These are phyloP conservation scores for Lenzites betulinus DNA, from an alignment of 768 basidiomycete genomes.

Conservation along the genomic window DNA sequence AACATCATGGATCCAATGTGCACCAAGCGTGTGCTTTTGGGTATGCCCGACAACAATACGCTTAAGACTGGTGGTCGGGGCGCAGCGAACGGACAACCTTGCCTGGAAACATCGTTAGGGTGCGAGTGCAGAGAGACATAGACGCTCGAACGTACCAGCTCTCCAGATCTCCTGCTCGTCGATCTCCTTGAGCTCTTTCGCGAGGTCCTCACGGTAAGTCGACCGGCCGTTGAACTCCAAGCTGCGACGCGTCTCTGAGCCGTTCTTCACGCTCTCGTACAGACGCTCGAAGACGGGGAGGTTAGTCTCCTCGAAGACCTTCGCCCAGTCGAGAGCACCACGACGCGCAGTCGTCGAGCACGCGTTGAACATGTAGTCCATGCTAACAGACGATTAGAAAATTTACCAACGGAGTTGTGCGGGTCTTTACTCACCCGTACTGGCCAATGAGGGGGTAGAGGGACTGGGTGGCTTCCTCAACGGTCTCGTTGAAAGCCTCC, in stretches of 20 bases:
- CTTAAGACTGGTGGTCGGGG: slow-evolving; percentile 72
- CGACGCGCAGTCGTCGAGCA: slow-evolving; percentile 99
- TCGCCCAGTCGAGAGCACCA: slow-evolving; percentile 99
- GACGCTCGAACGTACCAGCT: slow-evolving; percentile 57
- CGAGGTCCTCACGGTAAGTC: slow-evolving; percentile 92
- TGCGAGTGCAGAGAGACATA: background rate
- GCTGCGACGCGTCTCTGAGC: slow-evolving; percentile 95
- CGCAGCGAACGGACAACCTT: slow-evolving; percentile 90
- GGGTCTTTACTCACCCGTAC: slow-evolving; percentile 66
- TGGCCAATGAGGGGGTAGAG: slow-evolving; percentile 96
- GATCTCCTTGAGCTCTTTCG: slow-evolving; percentile 90
- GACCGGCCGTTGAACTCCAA: slow-evolving; percentile 93
- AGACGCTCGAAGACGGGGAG: slow-evolving; percentile 92
- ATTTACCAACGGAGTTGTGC: background rate
- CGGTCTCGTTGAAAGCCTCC: slow-evolving; percentile 99
- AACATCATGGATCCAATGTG: slow-evolving; percentile 18
- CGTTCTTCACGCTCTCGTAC: slow-evolving; percentile 92
- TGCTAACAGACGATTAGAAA: slow-evolving; percentile 45
- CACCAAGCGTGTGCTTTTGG: slow-evolving; percentile 26
- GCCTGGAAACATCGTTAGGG: slow-evolving; percentile 41
- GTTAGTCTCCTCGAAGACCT: slow-evolving; percentile 94
- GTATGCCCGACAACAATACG: slow-evolving; percentile 7
- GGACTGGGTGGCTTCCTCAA: slow-evolving; percentile 99
- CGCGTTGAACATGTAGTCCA: slow-evolving; percentile 99
- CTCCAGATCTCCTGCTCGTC: slow-evolving; percentile 99